Evolutionary conservation across 2,329 filamentous ascomycete genomes (phyloP).

Genomic region (Trichoderma aggressivum): DNA sequence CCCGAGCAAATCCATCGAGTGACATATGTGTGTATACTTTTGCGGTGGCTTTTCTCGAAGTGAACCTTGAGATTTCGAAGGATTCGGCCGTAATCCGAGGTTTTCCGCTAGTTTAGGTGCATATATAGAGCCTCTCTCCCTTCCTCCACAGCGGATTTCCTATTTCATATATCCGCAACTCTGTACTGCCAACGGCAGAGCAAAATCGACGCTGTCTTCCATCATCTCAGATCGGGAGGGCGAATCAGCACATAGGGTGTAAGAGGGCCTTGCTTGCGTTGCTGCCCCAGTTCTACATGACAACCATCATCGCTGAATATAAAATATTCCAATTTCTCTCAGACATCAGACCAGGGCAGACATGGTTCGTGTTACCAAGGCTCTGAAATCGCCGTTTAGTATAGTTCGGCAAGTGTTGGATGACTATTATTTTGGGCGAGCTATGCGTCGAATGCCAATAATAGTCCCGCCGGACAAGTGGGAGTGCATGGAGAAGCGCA

Average conservation of each 20-base stretch:
- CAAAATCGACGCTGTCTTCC: constrained; percentile 51
- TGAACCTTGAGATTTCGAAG: not conserved
- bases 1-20: not conserved
- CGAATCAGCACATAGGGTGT: constrained; percentile 43
- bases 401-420: not conserved
- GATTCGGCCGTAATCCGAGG: not conserved
- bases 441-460: not conserved
- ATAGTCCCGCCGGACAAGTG: not conserved
- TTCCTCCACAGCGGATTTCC: too few relatives aligned
- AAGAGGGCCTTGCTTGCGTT: not conserved
- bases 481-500: not conserved
- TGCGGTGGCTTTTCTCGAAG: not conserved
- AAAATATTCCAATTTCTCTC: not conserved
- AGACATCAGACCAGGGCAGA: constrained; percentile 32
- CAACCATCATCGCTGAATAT: constrained; percentile 31
- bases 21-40: not conserved
- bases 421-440: not conserved
- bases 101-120: not conserved
- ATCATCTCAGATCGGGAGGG: constrained; percentile 51
- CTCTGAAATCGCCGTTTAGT: not conserved
- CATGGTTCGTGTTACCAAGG: not conserved
- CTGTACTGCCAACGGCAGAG: constrained; percentile 45
- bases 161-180: not conserved
- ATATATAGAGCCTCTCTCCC: not conserved
- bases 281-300: constrained; percentile 19